Percentiles rank a stretch among this genome's conserved stretches.
Conservation (phyloP, 116 monocot genomes). For the Trichopus zeylanicus region DNA sequence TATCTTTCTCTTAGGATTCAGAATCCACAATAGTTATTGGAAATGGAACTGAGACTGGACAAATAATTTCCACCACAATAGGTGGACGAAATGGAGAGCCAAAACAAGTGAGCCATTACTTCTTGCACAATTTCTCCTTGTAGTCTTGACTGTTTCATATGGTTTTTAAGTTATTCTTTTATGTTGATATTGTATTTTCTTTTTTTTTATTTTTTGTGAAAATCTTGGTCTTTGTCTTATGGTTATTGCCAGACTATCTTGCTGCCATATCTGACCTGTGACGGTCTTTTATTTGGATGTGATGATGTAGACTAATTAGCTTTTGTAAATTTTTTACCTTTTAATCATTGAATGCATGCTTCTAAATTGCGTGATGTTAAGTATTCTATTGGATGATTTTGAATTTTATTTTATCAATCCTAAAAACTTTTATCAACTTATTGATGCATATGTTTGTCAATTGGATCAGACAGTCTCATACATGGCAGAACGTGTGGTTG, state of each 20-base stretch:
- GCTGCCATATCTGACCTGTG: no score
- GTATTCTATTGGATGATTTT: neutral
- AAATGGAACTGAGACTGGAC: conserved; percentile 55
- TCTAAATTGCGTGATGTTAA: neutral
- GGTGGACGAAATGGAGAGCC: conserved; percentile 63
- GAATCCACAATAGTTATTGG: conserved; percentile 34
- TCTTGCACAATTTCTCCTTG: no score
- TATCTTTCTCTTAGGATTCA: conserved; percentile 22
- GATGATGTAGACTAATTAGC: no score
- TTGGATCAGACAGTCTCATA: conserved; percentile 58
- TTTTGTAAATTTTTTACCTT: neutral
- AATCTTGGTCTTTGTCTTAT: neutral
- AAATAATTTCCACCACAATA: conserved; percentile 55
- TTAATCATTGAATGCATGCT: neutral
- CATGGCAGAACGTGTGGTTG: conserved; percentile 75
- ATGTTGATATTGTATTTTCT: neutral
- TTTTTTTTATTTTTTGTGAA: neutral
- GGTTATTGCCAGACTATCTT: no score
- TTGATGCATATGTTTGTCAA: neutral
- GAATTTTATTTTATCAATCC: neutral
- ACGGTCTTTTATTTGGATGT: no score
- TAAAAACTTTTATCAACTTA: no score
- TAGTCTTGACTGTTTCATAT: neutral
- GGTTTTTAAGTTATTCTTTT: neutral
- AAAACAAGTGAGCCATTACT: conserved; percentile 44